Conservation (phyloP, 1,284 basidiomycete genomes). For the Ustilago shanxiensis region DNA sequence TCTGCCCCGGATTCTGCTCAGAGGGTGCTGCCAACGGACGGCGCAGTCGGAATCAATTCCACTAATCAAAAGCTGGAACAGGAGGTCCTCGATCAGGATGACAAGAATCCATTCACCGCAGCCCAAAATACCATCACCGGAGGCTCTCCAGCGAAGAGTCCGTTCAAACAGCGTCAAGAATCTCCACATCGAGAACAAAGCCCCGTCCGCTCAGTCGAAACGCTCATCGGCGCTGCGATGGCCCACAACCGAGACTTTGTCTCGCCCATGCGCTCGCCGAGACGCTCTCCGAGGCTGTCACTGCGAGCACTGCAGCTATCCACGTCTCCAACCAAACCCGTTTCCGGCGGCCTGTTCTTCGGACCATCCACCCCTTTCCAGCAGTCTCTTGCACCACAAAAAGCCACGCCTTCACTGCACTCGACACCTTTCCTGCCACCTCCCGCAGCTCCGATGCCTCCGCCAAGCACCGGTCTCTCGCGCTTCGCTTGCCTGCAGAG, state of each 20-base stretch:
- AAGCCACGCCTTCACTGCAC: conserved; percentile 10
- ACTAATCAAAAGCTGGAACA: background rate
- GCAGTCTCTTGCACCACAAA: conserved; percentile 4
- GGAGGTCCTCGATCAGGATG: background rate
- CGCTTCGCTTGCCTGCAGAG: conserved; percentile 45
- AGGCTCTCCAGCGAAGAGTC: conserved; percentile 13
- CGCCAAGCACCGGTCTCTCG: conserved; percentile 41
- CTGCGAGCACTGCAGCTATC: conserved; percentile 35
- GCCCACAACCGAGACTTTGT: conserved; percentile 23
- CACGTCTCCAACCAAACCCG: conserved; percentile 29
- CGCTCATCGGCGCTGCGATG: conserved; percentile 40
- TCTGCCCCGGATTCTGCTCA: background rate
- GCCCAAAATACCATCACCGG: conserved; percentile 6
- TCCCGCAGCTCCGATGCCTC: conserved; percentile 6
- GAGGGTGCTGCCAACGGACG: background rate
- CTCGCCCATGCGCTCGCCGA: conserved; percentile 38
- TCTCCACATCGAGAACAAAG: conserved; percentile 28
- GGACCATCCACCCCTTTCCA: conserved; percentile 28
- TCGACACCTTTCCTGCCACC: conserved; percentile 30
- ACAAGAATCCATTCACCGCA: conserved; percentile 17
- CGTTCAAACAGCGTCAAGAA: conserved; percentile 16
- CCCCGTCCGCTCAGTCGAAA: conserved; percentile 38
- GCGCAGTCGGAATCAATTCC: background rate
- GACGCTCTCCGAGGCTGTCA: conserved; percentile 39
- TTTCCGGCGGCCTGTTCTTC: conserved; percentile 8